Evolutionary conservation across 139 green algal genomes (phyloP).

Genomic region (Volvox reticuliferus): DNA sequence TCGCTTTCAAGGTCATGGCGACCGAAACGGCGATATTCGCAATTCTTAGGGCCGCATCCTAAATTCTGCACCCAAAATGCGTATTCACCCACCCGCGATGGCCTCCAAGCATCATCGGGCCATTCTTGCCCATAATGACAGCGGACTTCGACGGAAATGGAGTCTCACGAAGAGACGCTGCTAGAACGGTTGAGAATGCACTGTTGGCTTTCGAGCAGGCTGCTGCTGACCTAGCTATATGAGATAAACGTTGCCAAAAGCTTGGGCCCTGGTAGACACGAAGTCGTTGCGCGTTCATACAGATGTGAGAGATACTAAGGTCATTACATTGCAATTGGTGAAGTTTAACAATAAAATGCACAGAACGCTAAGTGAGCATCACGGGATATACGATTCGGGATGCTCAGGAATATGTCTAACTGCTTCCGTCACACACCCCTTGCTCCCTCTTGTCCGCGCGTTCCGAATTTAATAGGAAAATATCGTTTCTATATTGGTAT

Average conservation of each 20-base stretch:
- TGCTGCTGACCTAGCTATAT: neutral
- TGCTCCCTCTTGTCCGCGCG: too few species aligned
- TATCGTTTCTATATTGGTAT: too few species aligned
- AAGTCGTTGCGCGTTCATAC: neutral
- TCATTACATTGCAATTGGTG: too few species aligned
- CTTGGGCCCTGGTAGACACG: neutral
- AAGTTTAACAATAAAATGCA: too few species aligned
- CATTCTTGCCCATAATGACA: neutral
- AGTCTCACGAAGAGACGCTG: neutral
- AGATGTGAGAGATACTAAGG: neutral
- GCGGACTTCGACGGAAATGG: neutral
- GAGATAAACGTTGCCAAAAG: neutral
- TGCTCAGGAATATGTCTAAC: too few species aligned
- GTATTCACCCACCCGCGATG: neutral
- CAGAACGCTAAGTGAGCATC: too few species aligned
- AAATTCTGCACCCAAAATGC: neutral
- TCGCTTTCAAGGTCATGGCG: neutral
- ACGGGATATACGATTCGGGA: too few species aligned
- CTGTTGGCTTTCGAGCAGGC: neutral
- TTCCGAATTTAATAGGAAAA: too few species aligned
- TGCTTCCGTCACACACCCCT: too few species aligned
- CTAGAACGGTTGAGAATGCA: neutral
- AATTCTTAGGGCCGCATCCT: neutral
- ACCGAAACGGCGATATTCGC: neutral
- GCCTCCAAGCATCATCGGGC: slow-evolving; percentile 10